Evolutionary conservation across 2,329 filamentous ascomycete genomes (phyloP).

Genomic region (Pseudopyrenochaeta lycopersici): DNA sequence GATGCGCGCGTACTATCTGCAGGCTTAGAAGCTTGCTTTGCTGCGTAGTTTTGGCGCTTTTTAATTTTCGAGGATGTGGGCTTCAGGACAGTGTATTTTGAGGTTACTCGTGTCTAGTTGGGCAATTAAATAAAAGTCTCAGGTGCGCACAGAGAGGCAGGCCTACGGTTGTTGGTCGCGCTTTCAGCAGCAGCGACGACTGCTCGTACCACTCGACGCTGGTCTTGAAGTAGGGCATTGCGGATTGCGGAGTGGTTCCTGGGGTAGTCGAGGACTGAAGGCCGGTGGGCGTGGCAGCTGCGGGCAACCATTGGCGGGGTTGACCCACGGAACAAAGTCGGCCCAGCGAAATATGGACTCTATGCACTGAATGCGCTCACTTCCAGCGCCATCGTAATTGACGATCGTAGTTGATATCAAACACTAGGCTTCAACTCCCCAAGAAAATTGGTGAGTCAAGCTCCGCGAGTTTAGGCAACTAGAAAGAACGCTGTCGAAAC

Average conservation of each 20-base stretch:
- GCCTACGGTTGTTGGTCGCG: constrained; percentile 82
- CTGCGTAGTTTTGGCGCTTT: constrained; percentile 45
- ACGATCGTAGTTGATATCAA: background rate
- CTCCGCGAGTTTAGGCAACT: background rate
- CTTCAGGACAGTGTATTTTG: constrained; percentile 81
- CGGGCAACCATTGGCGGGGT: constrained; percentile 44
- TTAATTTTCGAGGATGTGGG: constrained; percentile 42
- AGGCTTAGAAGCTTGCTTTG: constrained; percentile 40
- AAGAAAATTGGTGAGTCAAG: background rate
- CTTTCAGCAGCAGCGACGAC: constrained; percentile 84
- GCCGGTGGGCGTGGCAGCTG: constrained; percentile 11
- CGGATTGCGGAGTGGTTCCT: constrained; percentile 17
- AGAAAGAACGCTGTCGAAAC: background rate
- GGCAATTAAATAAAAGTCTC: constrained; percentile 14
- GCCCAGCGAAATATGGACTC: constrained; percentile 1
- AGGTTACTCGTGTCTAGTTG: constrained; percentile 84
- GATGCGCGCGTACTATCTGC: constrained; percentile 26
- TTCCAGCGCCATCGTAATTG: background rate
- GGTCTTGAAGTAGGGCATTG: constrained; percentile 82
- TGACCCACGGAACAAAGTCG: constrained; percentile 14
- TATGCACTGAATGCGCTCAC: background rate
- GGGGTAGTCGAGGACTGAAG: constrained; percentile 16
- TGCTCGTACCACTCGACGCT: constrained; percentile 93
- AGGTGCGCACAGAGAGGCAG: constrained; percentile 11
- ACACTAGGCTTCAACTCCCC: background rate